A percentile compares a stretch with the other conserved stretches of the same genome.
Evolutionary conservation across 1,284 basidiomycete genomes (phyloP).

Genomic region (Coniophora puteana): DNA sequence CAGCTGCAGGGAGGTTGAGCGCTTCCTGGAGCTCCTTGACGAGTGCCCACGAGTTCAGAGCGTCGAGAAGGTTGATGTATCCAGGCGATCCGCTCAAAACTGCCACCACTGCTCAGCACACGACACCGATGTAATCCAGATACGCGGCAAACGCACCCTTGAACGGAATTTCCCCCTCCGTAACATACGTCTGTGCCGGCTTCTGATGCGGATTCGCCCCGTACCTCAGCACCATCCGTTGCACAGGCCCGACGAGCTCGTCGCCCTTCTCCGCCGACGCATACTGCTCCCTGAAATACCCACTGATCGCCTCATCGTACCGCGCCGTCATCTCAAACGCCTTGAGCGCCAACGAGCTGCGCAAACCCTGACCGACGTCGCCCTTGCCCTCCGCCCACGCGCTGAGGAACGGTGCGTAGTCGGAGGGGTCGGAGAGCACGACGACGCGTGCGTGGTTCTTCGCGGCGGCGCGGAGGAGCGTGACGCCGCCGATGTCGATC

Average conservation of each 20-base stretch:
- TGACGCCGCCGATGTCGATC: conserved; percentile 98
- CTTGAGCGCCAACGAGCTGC: conserved; percentile 88
- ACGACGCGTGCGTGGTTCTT: conserved; percentile 97
- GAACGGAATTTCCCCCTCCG: conserved; percentile 89
- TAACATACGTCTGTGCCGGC: conserved; percentile 95
- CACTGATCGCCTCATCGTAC: conserved; percentile 95
- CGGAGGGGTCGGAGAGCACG: conserved; percentile 91
- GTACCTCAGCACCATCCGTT: conserved; percentile 88
- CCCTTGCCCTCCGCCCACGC: conserved; percentile 69
- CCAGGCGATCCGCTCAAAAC: conserved; percentile 94
- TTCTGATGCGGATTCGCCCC: conserved; percentile 99
- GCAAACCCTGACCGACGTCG: conserved; percentile 67
- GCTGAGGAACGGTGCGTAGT: conserved; percentile 83
- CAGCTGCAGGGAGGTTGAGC: conserved; percentile 87
- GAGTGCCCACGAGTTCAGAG: conserved; percentile 95
- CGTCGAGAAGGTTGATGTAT: conserved; percentile 99
- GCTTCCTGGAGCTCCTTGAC: conserved; percentile 93
- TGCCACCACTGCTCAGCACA: conserved; percentile 25
- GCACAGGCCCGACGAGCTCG: conserved; percentile 67
- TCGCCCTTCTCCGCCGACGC: conserved; percentile 72
- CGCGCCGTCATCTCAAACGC: conserved; percentile 95
- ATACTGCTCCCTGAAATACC: conserved; percentile 97
- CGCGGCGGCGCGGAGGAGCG: conserved; percentile 94
- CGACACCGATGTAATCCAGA: conserved; percentile 1
- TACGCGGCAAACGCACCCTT: conserved; percentile 58